These are phyloP conservation scores for Erigeron canadensis DNA, from an alignment of 129 eudicot species.

Conservation along the genomic window DNA sequence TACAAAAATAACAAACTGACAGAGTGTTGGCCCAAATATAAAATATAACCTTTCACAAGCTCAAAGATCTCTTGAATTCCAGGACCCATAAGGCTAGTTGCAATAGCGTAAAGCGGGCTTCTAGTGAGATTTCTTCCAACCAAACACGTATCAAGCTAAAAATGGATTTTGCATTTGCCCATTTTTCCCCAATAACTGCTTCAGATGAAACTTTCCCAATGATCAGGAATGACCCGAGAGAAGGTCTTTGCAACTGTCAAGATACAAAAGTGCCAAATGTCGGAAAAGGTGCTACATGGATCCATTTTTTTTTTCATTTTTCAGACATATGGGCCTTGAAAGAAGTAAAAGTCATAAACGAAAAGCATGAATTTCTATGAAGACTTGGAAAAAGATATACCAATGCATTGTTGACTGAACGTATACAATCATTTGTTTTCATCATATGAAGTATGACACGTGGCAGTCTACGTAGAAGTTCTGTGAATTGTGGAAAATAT, in stretches of 20 bases:
- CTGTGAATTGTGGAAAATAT: conserved; percentile 83
- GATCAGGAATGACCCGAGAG: conserved; percentile 77
- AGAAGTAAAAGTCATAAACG: conserved; percentile 1
- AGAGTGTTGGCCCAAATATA: neutral
- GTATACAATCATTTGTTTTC: conserved; percentile 92
- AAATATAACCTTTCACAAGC: conserved; percentile 26
- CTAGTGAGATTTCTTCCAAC: conserved; percentile 60
- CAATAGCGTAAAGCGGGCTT: conserved; percentile 65
- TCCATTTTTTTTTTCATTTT: no score
- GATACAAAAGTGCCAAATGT: neutral
- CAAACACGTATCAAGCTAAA: conserved; percentile 50
- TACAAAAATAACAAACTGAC: neutral
- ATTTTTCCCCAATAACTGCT: conserved; percentile 66
- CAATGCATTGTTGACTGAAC: conserved; percentile 78
- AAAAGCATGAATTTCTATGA: neutral
- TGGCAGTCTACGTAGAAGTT: conserved; percentile 83
- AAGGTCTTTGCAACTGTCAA: conserved; percentile 68
- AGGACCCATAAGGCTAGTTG: conserved; percentile 71
- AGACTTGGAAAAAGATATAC: conserved; percentile 36
- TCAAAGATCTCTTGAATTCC: conserved; percentile 50
- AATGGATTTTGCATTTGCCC: conserved; percentile 45
- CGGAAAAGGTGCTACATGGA: neutral
- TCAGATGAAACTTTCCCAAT: conserved; percentile 90
- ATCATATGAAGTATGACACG: conserved; percentile 92
- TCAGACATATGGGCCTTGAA: neutral